Evolutionary conservation across 2,329 filamentous ascomycete species (phyloP), one percentile per base, ranked within the genome.

Genomic region (Ophiostoma sp.): DNA sequence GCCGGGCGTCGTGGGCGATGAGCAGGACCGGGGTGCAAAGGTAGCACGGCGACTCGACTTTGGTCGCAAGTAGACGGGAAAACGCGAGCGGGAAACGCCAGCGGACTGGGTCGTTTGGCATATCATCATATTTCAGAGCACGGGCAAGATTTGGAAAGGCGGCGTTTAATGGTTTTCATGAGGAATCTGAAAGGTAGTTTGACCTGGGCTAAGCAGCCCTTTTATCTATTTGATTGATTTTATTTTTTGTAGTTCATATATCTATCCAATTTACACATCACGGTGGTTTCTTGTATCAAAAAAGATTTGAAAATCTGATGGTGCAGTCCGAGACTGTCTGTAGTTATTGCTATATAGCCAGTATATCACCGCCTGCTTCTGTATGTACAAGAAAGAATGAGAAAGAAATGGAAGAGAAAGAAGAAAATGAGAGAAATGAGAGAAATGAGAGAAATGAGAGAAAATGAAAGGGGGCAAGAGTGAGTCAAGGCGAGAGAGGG

Each of bases 11-110:
- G 76, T 92, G 47, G 89, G 92, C 16, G 87, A 89, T 64, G 85
- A 82, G 9, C 69, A 70, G 40, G 84, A 81, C 76, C 82, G 89
- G 41, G 87, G 84, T 4, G 87, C 87, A 72, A 93, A 92, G 78
- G 89, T 96, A 16, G 92, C 93, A 52, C 85, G 92, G 70, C 93
- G 91, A 79, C 80, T 97, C 71, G 89, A 95, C 77, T 95, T 95
- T 80, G 87, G 87, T 5, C 80, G 67, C 5, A 78, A 63, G 14
- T 40, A 62, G 36, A 11, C 49, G 16, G 27, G 40, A 12, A 58
- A 41, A n/a, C n/a, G n/a, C n/a, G n/a, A n/a, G n/a, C n/a, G n/a
- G n/a, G 40, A 12, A 58, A 41, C 7, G 7, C 9, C n/a, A 11
- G 4, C 3, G 27, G 49, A 55, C 49, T 55, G 42, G 27, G 2